A percentile compares a stretch with the other conserved stretches of the same genome.
Conservation (phyloP, 495 filamentous ascomycete genomes). For the Penicillium antarcticum region DNA sequence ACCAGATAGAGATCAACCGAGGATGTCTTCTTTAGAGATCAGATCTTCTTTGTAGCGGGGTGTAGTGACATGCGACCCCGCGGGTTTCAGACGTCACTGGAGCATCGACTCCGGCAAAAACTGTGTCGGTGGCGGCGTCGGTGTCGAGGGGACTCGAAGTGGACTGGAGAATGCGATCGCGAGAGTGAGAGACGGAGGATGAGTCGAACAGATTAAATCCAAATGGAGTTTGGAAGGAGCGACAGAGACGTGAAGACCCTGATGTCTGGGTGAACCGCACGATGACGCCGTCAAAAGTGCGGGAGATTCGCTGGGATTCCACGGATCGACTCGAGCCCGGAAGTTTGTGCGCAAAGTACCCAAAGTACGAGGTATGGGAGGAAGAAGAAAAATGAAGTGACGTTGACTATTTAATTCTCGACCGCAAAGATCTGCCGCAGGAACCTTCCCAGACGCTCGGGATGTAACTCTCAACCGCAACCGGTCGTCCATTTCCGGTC, state of each 20-base stretch:
- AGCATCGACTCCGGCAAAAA: constrained; percentile 26
- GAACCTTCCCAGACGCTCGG: constrained; percentile 16
- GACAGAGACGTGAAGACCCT: constrained; percentile 9
- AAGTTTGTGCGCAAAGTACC: constrained; percentile 15
- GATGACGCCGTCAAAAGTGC: constrained; percentile 34
- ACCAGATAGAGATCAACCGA: constrained; percentile 25
- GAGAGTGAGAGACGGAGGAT: neutral
- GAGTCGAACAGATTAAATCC: neutral
- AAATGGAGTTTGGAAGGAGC: neutral
- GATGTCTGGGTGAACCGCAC: constrained; percentile 27
- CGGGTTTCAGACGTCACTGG: constrained; percentile 30
- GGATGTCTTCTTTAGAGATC: constrained; percentile 11
- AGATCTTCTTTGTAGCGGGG: constrained; percentile 9
- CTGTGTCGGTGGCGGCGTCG: too few relatives aligned
- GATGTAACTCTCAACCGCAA: neutral
- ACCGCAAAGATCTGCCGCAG: constrained; percentile 20
- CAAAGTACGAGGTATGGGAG: neutral
- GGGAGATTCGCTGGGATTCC: constrained; percentile 39
- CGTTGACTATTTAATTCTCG: constrained; percentile 9
- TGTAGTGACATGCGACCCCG: constrained; percentile 27
- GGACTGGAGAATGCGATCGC: constrained; percentile 1
- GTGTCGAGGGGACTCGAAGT: too few relatives aligned
- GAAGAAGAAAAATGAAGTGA: constrained; percentile 6
- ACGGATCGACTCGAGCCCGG: constrained; percentile 31
- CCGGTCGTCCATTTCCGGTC: neutral